These are phyloP conservation scores for Hibiscus mutabilis DNA, from an alignment of 345 rosid genomes.

Conservation along the genomic window DNA sequence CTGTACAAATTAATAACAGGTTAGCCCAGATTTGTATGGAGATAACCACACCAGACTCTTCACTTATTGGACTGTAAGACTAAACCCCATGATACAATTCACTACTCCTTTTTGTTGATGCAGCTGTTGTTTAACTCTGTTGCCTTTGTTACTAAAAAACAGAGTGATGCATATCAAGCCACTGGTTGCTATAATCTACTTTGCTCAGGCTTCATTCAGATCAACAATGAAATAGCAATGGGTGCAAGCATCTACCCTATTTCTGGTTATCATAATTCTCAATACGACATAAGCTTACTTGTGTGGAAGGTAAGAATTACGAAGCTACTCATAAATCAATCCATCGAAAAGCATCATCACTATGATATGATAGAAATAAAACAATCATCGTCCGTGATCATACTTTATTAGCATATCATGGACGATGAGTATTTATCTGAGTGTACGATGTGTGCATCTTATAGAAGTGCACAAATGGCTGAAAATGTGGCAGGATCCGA, in stretches of 20 bases:
- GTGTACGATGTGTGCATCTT: background rate
- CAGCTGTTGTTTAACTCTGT: background rate
- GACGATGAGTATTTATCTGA: background rate
- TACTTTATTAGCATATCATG: too few species aligned
- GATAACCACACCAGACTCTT: constrained; percentile 74
- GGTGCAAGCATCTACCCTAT: constrained; percentile 72
- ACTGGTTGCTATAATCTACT: constrained; percentile 79
- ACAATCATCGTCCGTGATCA: background rate
- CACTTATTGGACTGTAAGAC: constrained; percentile 74
- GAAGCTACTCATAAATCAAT: background rate
- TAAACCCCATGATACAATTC: background rate
- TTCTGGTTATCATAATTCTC: constrained; percentile 34
- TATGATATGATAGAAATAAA: background rate
- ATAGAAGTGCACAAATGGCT: background rate
- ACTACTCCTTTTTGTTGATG: background rate
- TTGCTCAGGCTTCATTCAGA: constrained; percentile 68
- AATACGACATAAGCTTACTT: constrained; percentile 59
- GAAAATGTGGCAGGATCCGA: constrained; percentile 39
- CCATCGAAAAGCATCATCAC: background rate
- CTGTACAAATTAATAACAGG: constrained; percentile 26
- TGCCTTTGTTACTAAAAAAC: constrained; percentile 1
- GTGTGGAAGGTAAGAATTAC: constrained; percentile 53
- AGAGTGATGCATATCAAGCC: constrained; percentile 91
- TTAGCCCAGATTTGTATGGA: constrained; percentile 63
- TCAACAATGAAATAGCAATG: constrained; percentile 69